phyloP scores from a whole-genome alignment of 23 red algal genomes.

The Gracilaria gracilis region DNA sequence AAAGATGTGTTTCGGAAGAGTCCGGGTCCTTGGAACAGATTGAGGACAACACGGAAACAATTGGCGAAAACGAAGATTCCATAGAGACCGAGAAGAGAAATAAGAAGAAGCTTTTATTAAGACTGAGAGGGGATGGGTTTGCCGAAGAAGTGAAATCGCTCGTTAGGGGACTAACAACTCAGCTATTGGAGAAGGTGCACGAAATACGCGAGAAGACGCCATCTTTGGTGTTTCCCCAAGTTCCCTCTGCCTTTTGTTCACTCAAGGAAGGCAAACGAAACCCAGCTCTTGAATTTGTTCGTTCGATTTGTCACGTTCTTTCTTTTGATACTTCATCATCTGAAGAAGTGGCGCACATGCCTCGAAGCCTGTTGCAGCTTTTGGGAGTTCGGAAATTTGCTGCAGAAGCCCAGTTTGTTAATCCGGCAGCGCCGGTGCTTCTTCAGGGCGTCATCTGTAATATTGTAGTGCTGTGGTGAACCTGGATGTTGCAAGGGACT shows the following conservation, averaged over 20 bases:
- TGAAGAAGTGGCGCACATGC: constrained; percentile 70
- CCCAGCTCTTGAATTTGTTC: constrained; percentile 72
- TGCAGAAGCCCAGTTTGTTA: constrained; percentile 54
- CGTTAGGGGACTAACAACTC: constrained; percentile 31
- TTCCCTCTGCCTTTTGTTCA: constrained; percentile 31
- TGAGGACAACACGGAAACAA: background rate
- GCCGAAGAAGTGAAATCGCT: constrained; percentile 58
- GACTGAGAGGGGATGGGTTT: constrained; percentile 67
- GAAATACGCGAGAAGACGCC: constrained; percentile 72
- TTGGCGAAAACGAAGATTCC: constrained; percentile 6
- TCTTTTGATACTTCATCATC: constrained; percentile 44
- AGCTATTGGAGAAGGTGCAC: constrained; percentile 69
- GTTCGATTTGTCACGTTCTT: constrained; percentile 70
- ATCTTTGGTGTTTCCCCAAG: constrained; percentile 44
- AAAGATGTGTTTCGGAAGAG: constrained; percentile 33
- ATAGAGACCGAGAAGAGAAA: background rate
- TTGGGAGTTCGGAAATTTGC: constrained; percentile 86
- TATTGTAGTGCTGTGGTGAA: constrained; percentile 76
- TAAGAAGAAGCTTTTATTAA: background rate
- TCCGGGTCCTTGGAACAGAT: background rate
- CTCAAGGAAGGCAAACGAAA: constrained; percentile 37
- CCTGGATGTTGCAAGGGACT: constrained; percentile 73
- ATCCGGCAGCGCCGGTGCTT: constrained; percentile 48
- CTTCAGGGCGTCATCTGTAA: constrained; percentile 77
- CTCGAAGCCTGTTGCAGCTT: constrained; percentile 65